Evolutionary conservation across 75 land plant species (phyloP).

Genomic region (Picea glauca): DNA sequence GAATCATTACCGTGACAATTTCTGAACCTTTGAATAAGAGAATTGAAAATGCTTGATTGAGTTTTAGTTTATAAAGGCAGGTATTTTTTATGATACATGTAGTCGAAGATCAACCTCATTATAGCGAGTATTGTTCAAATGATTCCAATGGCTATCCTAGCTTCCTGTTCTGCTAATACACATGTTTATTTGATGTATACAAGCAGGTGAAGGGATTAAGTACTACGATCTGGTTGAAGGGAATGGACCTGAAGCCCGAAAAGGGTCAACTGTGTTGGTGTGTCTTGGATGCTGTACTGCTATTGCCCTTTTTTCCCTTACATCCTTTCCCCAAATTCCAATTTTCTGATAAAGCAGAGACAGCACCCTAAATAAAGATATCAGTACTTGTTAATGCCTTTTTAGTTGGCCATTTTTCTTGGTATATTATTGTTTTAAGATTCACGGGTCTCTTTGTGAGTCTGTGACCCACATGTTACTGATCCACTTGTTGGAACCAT

Average conservation of each 20-base stretch:
- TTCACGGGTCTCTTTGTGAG: background rate
- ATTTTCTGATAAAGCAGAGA: background rate
- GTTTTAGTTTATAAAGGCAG: background rate
- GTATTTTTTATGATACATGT: background rate
- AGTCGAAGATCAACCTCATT: background rate
- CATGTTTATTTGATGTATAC: background rate
- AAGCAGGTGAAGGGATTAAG: slow-evolving; percentile 83
- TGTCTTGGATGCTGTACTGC: slow-evolving; percentile 12
- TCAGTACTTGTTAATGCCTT: background rate
- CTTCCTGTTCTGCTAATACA: background rate
- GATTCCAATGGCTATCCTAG: background rate
- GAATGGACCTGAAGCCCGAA: slow-evolving; percentile 71
- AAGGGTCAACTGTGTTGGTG: slow-evolving; percentile 82
- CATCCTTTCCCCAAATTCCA: background rate
- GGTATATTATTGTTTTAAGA: background rate
- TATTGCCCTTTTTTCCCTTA: background rate
- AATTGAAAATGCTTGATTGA: background rate
- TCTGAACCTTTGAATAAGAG: background rate
- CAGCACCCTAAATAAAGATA: background rate
- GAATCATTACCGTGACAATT: background rate
- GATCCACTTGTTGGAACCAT: background rate
- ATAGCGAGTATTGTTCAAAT: background rate
- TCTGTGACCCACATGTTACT: background rate
- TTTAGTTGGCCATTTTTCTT: background rate
- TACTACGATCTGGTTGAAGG: slow-evolving; percentile 86